These are phyloP conservation scores for Silene coronaria DNA, from an alignment of 179 eudicot genomes.

Conservation along the genomic window DNA sequence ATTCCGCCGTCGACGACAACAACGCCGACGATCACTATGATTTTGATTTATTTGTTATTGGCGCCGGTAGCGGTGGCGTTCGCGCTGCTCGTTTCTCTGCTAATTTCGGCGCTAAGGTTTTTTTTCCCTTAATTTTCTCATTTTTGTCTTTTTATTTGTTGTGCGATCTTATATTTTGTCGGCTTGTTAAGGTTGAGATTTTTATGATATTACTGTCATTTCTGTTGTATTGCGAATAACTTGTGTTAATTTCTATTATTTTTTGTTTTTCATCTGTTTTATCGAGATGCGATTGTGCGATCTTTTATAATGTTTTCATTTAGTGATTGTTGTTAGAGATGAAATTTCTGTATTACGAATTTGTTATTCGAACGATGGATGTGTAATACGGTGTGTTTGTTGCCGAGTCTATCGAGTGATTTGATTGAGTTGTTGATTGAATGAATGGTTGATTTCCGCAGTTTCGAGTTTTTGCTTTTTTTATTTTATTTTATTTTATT, in stretches of 20 bases:
- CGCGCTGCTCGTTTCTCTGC: constrained; percentile 91
- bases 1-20: not conserved
- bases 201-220: not conserved
- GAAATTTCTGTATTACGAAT: not conserved
- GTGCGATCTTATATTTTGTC: not conserved
- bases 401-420: not conserved
- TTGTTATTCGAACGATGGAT: not conserved
- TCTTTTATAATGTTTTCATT: not conserved
- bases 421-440: not conserved
- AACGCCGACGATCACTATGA: constrained; percentile 46
- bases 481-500: not conserved
- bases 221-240: no score
- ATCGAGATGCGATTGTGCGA: not conserved
- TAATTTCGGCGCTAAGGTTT: constrained; percentile 80
- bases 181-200: not conserved
- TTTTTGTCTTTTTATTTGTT: not conserved
- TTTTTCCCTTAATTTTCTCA: not conserved
- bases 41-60: constrained; percentile 90
- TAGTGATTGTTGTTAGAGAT: not conserved
- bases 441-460: not conserved
- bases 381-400: not conserved
- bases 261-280: not conserved
- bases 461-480: not conserved
- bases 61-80: constrained; percentile 98
- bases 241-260: not conserved